Percentiles rank a stretch among this genome's conserved stretches.
phyloP scores from a whole-genome alignment of 345 rosid species.

The Syzygium aromaticum region DNA sequence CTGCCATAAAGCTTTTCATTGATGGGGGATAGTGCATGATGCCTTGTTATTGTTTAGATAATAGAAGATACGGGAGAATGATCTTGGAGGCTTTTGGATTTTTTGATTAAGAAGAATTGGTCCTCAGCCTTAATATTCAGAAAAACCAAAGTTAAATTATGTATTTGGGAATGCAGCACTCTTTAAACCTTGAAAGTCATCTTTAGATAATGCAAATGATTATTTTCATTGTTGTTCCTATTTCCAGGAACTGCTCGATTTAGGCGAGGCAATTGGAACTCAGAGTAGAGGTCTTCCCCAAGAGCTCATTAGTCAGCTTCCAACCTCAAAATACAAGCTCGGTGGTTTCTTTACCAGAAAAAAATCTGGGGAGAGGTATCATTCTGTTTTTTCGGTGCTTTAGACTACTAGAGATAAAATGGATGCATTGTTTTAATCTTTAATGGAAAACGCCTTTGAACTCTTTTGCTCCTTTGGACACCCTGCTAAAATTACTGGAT shows the following conservation, averaged over 20 bases:
- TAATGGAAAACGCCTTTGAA: neutral
- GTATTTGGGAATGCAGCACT: neutral
- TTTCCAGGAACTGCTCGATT: slow-evolving; percentile 54
- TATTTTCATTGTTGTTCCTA: neutral
- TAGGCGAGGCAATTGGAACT: slow-evolving; percentile 63
- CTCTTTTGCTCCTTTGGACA: neutral
- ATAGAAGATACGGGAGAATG: neutral
- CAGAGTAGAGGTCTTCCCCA: slow-evolving; percentile 55
- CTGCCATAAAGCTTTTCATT: neutral
- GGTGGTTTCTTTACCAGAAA: slow-evolving; percentile 44
- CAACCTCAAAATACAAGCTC: slow-evolving; percentile 52
- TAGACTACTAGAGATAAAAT: neutral
- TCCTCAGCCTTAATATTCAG: neutral
- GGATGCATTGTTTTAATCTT: neutral
- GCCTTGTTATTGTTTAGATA: neutral
- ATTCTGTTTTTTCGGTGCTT: neutral
- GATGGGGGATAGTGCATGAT: neutral
- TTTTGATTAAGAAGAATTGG: neutral
- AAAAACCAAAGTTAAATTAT: neutral
- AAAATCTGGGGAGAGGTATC: slow-evolving; percentile 50
- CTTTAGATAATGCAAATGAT: neutral
- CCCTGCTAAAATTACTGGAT: neutral
- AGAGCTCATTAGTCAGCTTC: slow-evolving; percentile 52
- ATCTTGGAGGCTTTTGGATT: neutral
- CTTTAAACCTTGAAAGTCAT: neutral